Evolutionary conservation across 1,284 basidiomycete species (phyloP).

Genomic region (Heterobasidion parviporum): DNA sequence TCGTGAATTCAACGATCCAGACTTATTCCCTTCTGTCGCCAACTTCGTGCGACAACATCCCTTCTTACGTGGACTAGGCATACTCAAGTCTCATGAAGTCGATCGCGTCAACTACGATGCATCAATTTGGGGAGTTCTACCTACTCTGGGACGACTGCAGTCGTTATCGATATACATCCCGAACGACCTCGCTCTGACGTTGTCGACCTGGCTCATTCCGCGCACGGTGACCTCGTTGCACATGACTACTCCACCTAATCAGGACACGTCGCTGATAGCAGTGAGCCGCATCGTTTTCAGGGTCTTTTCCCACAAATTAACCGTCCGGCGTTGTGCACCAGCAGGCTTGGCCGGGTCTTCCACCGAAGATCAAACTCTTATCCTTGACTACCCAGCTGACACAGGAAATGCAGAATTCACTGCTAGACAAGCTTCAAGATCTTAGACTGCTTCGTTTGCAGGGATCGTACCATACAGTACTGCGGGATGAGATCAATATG

Average conservation of each 20-base stretch:
- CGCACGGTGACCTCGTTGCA: constrained; percentile 44
- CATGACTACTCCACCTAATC: constrained; percentile 16
- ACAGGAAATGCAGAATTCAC: neutral
- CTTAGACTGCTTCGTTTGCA: neutral
- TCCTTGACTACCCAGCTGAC: neutral
- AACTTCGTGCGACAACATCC: constrained; percentile 55
- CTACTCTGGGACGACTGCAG: constrained; percentile 39
- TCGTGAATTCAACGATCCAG: constrained; percentile 31
- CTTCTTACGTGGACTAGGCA: constrained; percentile 43
- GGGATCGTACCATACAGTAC: neutral
- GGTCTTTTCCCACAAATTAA: neutral
- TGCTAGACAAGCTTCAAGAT: neutral
- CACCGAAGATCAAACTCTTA: neutral
- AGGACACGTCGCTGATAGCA: neutral
- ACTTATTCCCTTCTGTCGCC: constrained; percentile 58
- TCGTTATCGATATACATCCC: constrained; percentile 55
- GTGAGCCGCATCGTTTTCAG: neutral
- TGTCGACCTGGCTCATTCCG: constrained; percentile 64
- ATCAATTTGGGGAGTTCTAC: constrained; percentile 62
- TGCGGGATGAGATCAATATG: neutral
- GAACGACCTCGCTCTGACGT: constrained; percentile 48
- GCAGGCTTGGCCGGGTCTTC: neutral
- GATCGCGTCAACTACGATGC: constrained; percentile 56
- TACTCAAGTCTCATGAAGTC: constrained; percentile 35
- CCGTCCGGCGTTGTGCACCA: neutral